phyloP scores from a whole-genome alignment of 2,329 filamentous ascomycete genomes.

The Aspergillus tamarii region DNA sequence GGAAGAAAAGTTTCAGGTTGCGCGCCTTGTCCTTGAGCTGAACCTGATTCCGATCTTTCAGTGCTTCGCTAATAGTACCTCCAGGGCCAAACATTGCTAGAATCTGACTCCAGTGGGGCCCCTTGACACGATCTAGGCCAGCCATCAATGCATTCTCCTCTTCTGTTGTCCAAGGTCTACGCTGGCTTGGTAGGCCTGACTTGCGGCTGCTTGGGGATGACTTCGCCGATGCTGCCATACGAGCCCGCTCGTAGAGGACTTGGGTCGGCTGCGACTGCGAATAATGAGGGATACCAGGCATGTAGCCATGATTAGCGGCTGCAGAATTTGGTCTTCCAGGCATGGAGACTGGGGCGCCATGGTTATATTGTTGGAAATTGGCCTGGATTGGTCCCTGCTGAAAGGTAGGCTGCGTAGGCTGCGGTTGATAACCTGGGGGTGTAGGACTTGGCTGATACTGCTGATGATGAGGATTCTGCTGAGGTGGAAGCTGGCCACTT shows the following conservation, averaged over 20 bases:
- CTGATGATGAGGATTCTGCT: slow-evolving; percentile 29
- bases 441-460: slow-evolving; percentile 41
- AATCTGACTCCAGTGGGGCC: slow-evolving; percentile 92
- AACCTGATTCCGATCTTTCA: slow-evolving; percentile 88
- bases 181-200: slow-evolving; percentile 58
- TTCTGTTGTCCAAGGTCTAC: slow-evolving; percentile 83
- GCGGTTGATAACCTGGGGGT: slow-evolving; percentile 40
- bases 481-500: slow-evolving; percentile 25
- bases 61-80: slow-evolving; percentile 77
- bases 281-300: slow-evolving; percentile 50
- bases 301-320: slow-evolving; percentile 46
- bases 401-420: slow-evolving; percentile 37
- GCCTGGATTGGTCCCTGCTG: slow-evolving; percentile 45
- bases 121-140: slow-evolving; percentile 84
- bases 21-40: slow-evolving; percentile 91
- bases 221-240: slow-evolving; percentile 59
- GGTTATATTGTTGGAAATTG: slow-evolving; percentile 47
- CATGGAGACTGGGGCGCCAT: slow-evolving; percentile 34
- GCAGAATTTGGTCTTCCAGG: slow-evolving; percentile 37
- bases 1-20: slow-evolving; percentile 86
- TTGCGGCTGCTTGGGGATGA: slow-evolving; percentile 57
- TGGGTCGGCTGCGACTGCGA: slow-evolving; percentile 56
- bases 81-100: slow-evolving; percentile 79
- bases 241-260: slow-evolving; percentile 61
- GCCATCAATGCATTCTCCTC: slow-evolving; percentile 90